These are phyloP conservation scores for Marchantia paleacea DNA, from an alignment of 225 moss, liverwort and hornwort genomes.

Conservation along the genomic window DNA sequence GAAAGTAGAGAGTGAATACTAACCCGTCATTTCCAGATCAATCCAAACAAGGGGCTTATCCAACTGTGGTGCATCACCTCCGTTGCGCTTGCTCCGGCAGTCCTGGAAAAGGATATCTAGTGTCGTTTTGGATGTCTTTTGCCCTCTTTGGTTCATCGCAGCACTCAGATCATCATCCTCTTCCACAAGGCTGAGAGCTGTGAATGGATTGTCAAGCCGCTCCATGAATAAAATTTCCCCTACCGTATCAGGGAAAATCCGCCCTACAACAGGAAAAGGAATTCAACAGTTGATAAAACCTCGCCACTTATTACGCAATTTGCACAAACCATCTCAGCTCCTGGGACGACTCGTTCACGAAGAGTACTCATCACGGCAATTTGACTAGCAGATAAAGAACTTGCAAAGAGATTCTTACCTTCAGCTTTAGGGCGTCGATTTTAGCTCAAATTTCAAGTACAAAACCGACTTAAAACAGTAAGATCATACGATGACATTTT, in stretches of 20 bases:
- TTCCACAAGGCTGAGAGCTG: conserved; percentile 30
- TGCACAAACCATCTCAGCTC: not conserved
- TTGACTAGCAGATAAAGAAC: not conserved
- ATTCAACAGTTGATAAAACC: not conserved
- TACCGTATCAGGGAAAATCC: not conserved
- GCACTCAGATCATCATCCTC: conserved; percentile 28
- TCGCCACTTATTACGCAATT: not conserved
- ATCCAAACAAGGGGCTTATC: conserved; percentile 50
- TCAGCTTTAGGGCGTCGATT: not conserved
- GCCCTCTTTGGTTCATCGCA: not conserved
- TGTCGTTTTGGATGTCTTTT: not conserved
- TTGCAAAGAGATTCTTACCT: not conserved
- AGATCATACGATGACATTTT: not conserved
- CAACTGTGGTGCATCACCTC: conserved; percentile 5
- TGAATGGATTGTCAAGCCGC: conserved; percentile 32
- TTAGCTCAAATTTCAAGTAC: not conserved
- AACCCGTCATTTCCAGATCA: conserved; percentile 53
- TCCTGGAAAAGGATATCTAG: not conserved
- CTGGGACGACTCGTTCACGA: not conserved
- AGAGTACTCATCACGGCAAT: not conserved
- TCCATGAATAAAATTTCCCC: conserved; percentile 15
- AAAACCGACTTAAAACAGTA: not conserved
- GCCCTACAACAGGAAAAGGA: not conserved
- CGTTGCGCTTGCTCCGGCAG: not conserved
- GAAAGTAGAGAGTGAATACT: not conserved